Conservation (phyloP, 2,329 filamentous ascomycete species). For the Fusarium penzigii region DNA sequence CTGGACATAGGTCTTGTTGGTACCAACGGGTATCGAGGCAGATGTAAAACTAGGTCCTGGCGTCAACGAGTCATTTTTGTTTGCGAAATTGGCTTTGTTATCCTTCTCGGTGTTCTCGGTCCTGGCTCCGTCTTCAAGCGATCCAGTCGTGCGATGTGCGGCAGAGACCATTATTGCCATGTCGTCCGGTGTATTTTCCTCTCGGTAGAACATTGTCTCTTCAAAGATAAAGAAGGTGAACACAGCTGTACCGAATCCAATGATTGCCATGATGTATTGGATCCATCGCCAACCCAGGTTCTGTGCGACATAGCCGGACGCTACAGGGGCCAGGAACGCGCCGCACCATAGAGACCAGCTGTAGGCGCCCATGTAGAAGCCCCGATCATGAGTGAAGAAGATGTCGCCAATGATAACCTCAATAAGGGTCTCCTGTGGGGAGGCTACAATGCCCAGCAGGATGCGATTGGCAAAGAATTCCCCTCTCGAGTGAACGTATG, state of each 20-base stretch:
- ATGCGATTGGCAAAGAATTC: slow-evolving; percentile 28
- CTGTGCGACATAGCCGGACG: slow-evolving; percentile 24
- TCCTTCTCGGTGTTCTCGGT: not conserved
- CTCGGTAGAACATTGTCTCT: slow-evolving; percentile 26
- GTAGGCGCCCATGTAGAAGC: slow-evolving; percentile 28
- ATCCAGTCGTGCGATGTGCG: too few relatives aligned
- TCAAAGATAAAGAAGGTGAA: slow-evolving; percentile 26
- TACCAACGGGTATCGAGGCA: not conserved
- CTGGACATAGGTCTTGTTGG: slow-evolving; percentile 9
- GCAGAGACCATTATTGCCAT: too few relatives aligned
- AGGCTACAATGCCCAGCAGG: slow-evolving; percentile 22
- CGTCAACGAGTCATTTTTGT: not conserved
- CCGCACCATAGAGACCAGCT: slow-evolving; percentile 27
- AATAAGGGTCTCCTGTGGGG: slow-evolving; percentile 25
- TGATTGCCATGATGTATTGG: slow-evolving; percentile 23
- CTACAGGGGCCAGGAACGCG: slow-evolving; percentile 25
- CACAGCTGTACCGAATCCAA: slow-evolving; percentile 12
- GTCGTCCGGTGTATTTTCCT: too few relatives aligned
- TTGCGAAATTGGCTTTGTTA: not conserved
- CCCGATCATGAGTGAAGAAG: slow-evolving; percentile 25
- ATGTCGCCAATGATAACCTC: slow-evolving; percentile 25
- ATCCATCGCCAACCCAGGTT: slow-evolving; percentile 28
- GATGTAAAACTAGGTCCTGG: not conserved
- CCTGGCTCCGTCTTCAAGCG: too few relatives aligned
- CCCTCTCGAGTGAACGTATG: slow-evolving; percentile 19